Evolutionary conservation across 768 basidiomycete species (phyloP).

Genomic region (Mycena alexandri): DNA sequence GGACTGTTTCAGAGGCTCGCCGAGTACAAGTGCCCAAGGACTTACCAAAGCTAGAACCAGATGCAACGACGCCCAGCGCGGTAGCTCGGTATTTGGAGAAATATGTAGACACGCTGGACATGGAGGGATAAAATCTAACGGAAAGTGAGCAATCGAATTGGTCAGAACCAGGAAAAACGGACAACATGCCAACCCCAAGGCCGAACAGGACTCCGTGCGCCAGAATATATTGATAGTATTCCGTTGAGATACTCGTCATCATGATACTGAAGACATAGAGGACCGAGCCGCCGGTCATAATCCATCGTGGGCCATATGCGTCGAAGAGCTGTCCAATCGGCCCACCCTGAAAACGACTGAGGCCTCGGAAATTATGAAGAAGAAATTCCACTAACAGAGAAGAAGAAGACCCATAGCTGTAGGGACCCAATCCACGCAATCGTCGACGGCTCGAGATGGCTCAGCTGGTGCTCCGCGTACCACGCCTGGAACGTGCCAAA

Average conservation of each 20-base stretch:
- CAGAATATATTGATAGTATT: conserved; percentile 73
- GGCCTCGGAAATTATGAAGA: background rate
- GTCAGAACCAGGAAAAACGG: conserved; percentile 43
- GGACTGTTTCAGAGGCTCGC: background rate
- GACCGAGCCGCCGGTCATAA: conserved; percentile 66
- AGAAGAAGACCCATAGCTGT: conserved; percentile 78
- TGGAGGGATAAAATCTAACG: conserved; percentile 75
- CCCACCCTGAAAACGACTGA: conserved; percentile 60
- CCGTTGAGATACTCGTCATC: conserved; percentile 68
- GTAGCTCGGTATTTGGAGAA: conserved; percentile 77
- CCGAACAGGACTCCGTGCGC: conserved; percentile 77
- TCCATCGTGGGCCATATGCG: conserved; percentile 65
- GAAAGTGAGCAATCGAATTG: conserved; percentile 26
- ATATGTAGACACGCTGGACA: conserved; percentile 75
- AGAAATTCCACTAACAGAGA: conserved; percentile 61
- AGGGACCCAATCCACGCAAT: conserved; percentile 82
- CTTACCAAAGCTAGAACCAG: conserved; percentile 77
- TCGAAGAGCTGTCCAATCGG: conserved; percentile 73
- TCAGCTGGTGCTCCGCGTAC: conserved; percentile 73
- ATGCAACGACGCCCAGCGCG: conserved; percentile 76
- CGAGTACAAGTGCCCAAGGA: background rate
- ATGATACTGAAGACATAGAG: conserved; percentile 66
- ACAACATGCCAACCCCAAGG: conserved; percentile 75
- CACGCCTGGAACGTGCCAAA: conserved; percentile 82
- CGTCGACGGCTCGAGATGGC: conserved; percentile 60